Percentiles rank a stretch among this genome's conserved stretches.
phyloP scores from a whole-genome alignment of 2,329 filamentous ascomycete genomes.

The Fusarium haematococcum region DNA sequence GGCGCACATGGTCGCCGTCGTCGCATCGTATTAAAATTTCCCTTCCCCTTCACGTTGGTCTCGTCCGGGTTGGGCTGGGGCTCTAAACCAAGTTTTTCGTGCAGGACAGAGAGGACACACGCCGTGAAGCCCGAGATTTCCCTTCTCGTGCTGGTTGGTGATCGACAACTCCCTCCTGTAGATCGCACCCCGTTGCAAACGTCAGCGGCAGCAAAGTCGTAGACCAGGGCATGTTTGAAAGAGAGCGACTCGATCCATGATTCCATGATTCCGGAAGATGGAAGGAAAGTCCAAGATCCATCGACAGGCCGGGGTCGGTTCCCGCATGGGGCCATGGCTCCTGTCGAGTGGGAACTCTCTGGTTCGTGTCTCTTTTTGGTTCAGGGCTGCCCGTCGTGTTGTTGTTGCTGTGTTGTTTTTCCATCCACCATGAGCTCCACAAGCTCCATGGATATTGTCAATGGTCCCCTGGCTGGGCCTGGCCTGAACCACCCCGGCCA shows the following conservation, averaged over 20 bases:
- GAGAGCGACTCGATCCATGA: neutral
- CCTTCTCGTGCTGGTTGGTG: neutral
- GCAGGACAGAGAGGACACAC: slow-evolving; percentile 10
- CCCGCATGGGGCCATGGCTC: slow-evolving; percentile 2
- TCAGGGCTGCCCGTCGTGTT: neutral
- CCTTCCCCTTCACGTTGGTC: neutral
- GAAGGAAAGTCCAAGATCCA: slow-evolving; percentile 12
- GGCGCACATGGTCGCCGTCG: slow-evolving; percentile 8
- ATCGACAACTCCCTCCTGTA: slow-evolving; percentile 29
- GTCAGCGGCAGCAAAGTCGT: slow-evolving; percentile 15
- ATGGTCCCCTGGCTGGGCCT: slow-evolving; percentile 14
- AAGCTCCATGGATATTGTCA: slow-evolving; percentile 11
- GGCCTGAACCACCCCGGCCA: slow-evolving; percentile 2
- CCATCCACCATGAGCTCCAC: neutral
- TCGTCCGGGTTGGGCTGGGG: slow-evolving; percentile 10
- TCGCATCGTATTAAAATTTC: slow-evolving; percentile 1
- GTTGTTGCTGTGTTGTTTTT: neutral
- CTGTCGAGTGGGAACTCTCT: slow-evolving; percentile 22
- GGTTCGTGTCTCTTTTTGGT: slow-evolving; percentile 6
- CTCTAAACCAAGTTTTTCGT: slow-evolving; percentile 28
- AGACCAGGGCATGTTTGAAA: slow-evolving; percentile 23
- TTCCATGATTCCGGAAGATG: slow-evolving; percentile 8
- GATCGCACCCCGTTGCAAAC: slow-evolving; percentile 26
- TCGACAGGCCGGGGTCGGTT: neutral
- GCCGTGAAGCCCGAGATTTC: slow-evolving; percentile 29